phyloP scores from a whole-genome alignment of 306 rosid species.

The Lathyrus sativus region DNA sequence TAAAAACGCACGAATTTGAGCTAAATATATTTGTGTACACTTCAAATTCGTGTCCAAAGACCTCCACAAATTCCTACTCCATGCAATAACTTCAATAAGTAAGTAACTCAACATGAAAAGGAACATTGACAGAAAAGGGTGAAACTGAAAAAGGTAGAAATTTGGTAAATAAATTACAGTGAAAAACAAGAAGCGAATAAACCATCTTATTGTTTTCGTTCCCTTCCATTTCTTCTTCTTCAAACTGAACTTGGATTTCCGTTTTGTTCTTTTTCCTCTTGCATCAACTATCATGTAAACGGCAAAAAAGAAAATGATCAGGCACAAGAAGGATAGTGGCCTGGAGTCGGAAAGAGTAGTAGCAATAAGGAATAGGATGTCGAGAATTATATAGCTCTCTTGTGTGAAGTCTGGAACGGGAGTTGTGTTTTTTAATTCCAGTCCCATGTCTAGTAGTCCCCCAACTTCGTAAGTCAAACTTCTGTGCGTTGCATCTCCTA shows the following conservation, averaged over 20 bases:
- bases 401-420: not conserved
- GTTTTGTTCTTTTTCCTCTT: not conserved
- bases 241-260: not conserved
- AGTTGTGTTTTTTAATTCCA: not conserved
- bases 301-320: too few species aligned
- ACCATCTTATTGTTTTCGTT: not conserved
- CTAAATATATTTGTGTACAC: not conserved
- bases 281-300: too few species aligned
- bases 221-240: not conserved
- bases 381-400: too few species aligned
- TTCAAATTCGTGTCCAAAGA: not conserved
- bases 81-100: too few species aligned
- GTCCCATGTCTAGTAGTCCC: not conserved
- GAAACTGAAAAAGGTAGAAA: too few species aligned
- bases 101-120: too few species aligned
- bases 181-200: not conserved
- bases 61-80: not conserved
- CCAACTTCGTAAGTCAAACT: conserved; percentile 14
- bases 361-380: not conserved
- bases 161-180: not conserved
- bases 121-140: too few species aligned
- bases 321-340: not conserved
- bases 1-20: not conserved
- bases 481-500: conserved; percentile 19
- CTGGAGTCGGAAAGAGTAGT: too few species aligned